phyloP scores from a whole-genome alignment of 371 early-diverging fungal genomes.

The Blakeslea trispora region DNA sequence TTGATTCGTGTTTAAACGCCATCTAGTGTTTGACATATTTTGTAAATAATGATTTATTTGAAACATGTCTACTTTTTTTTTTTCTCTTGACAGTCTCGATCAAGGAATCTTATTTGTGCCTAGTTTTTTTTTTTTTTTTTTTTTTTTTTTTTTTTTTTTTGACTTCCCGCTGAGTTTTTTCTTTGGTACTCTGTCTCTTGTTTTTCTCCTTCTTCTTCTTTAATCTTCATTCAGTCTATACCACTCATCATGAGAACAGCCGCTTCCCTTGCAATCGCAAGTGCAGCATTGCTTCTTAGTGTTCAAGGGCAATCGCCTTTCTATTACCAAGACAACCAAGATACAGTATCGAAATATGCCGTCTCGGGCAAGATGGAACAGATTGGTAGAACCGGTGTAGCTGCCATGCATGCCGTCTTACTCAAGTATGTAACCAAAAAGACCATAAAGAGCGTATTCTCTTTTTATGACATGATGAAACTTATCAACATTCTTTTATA shows the following conservation, averaged over 20 bases:
- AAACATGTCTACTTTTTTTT: too few species aligned
- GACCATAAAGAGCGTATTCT: too few species aligned
- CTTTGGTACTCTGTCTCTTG: too few species aligned
- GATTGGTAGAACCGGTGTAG: slow-evolving; percentile 45
- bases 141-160: slow-evolving; percentile 8
- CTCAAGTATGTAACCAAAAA: slow-evolving; percentile 41
- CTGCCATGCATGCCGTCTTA: slow-evolving; percentile 51
- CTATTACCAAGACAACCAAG: slow-evolving; percentile 12
- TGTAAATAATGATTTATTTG: too few species aligned
- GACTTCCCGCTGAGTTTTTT: too few species aligned
- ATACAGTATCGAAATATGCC: slow-evolving; percentile 29
- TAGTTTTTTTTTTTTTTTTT: slow-evolving; percentile 2
- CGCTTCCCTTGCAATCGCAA: neutral
- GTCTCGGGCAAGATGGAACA: slow-evolving; percentile 47
- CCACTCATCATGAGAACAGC: neutral
- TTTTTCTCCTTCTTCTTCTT: too few species aligned
- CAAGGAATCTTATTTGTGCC: too few species aligned
- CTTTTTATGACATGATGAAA: too few species aligned
- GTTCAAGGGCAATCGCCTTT: slow-evolving; percentile 33
- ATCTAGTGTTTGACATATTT: too few species aligned
- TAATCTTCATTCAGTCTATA: too few species aligned
- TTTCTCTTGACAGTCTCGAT: too few species aligned
- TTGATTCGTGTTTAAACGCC: too few species aligned
- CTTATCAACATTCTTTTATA: neutral
- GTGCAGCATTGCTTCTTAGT: slow-evolving; percentile 13